Evolutionary conservation across 2,329 filamentous ascomycete species (phyloP).

Genomic region (Paecilomyces sp.): DNA sequence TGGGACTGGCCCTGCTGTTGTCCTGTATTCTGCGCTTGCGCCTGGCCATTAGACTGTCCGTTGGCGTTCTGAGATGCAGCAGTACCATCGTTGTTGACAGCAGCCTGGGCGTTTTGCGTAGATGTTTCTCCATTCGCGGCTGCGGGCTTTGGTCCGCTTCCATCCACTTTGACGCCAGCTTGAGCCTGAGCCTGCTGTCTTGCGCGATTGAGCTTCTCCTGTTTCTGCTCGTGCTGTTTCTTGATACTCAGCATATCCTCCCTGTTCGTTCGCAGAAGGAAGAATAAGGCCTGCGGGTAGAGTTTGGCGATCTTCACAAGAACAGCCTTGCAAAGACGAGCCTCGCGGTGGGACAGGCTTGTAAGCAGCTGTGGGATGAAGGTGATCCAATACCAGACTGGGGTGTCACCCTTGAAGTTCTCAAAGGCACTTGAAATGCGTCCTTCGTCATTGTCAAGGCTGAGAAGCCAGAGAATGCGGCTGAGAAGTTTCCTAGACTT

Average conservation of each 20-base stretch:
- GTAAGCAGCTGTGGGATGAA: slow-evolving; percentile 96
- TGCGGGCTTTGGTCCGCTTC: slow-evolving; percentile 26
- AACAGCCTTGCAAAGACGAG: slow-evolving; percentile 75
- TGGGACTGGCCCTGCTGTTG: slow-evolving; percentile 11
- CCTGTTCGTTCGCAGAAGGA: slow-evolving; percentile 83
- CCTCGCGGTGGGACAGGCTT: slow-evolving; percentile 85
- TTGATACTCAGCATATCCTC: slow-evolving; percentile 92
- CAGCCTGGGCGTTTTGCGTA: slow-evolving; percentile 41
- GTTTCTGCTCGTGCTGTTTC: slow-evolving; percentile 67
- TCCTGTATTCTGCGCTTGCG: slow-evolving; percentile 16
- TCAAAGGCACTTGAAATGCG: slow-evolving; percentile 81
- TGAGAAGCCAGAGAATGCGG: slow-evolving; percentile 90
- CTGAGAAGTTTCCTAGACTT: slow-evolving; percentile 93
- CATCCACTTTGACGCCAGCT: slow-evolving; percentile 1
- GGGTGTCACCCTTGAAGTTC: slow-evolving; percentile 93
- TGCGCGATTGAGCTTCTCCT: slow-evolving; percentile 51
- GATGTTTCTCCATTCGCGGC: slow-evolving; percentile 39
- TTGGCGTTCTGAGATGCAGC: slow-evolving; percentile 15
- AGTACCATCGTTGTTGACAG: slow-evolving; percentile 31
- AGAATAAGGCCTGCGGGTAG: slow-evolving; percentile 93
- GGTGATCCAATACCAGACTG: slow-evolving; percentile 99
- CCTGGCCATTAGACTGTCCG: slow-evolving; percentile 12
- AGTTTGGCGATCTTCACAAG: slow-evolving; percentile 90
- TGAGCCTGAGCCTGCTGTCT: slow-evolving; percentile 44
- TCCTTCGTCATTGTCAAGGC: slow-evolving; percentile 81